Base-by-base conservation (phyloP, 192 early-diverging fungal species). In the Coemansia sp. region DNA sequence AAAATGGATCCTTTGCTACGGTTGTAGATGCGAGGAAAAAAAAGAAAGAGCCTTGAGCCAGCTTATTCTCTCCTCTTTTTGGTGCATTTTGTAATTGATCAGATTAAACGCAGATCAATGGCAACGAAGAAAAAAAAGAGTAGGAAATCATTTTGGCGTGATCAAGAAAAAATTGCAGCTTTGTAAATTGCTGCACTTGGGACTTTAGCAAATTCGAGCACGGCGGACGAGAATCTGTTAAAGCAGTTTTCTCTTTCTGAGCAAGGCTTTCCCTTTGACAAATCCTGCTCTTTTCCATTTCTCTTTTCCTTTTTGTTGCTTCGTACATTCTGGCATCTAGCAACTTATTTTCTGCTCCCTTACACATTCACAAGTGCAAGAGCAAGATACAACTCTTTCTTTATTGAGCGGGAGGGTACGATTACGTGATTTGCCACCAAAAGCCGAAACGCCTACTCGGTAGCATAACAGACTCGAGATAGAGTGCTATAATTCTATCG, bases 201-300 rank as follows among this genome's bases (percentile, higher is more conserved):
- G 82, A 69, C 83, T 23, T 23, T 50, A 6, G 48, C 0, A 7
- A 50, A 50, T 50, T 50, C 13, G 22, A n/a, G 17, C 45, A 71
- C 87, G 97, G 97, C 67, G 95, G 93, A 6, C n/a, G 6, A n/a
- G 17, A 14, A 46, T n/a, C 45, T 19, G 45, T 2, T 15, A 46
- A 23, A 50, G 48, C 19, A 50, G 43, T 6, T n/a, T 46, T 46
- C 43, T 46, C 43, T 46, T 46, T 46, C 43, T 46, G 17, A 50
- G 13, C 19, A 50, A 23, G 20, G 5, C 48, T 50, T 50, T 20
- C 48, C 11, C 23, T 23, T 50, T 13, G 48, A 50, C 7, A 20
- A 23, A 50, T 23, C 48, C 23, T 50, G 48, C 48, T 50, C 22
- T 23, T 23, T 50, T 11, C 20, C 20, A 50, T 23, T 56, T 17